Evolutionary conservation across 352 stramenopile genomes (phyloP).

Genomic region (Phytophthora multivora): DNA sequence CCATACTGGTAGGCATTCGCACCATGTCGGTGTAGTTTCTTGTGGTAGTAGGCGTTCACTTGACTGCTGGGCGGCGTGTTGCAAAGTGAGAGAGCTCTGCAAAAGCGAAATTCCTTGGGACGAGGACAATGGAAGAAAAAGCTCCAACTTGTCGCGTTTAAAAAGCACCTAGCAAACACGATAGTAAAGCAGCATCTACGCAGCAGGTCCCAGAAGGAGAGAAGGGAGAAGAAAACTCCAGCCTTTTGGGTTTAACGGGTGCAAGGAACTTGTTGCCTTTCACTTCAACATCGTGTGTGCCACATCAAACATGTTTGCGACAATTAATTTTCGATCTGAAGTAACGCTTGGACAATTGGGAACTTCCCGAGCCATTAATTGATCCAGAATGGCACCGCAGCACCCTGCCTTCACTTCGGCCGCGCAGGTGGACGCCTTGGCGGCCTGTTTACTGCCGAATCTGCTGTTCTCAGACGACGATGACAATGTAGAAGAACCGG

Average conservation of each 20-base stretch:
- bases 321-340: not conserved
- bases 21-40: constrained; percentile 9
- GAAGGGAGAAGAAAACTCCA: constrained; percentile 31
- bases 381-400: constrained; percentile 11
- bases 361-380: constrained; percentile 4
- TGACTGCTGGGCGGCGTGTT: constrained; percentile 13
- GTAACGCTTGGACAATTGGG: not conserved
- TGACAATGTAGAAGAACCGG: constrained; percentile 23
- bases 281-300: constrained; percentile 21
- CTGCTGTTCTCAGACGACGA: constrained; percentile 30
- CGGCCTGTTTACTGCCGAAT: constrained; percentile 33
- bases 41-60: not conserved
- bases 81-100: constrained; percentile 12
- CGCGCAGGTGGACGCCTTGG: constrained; percentile 56
- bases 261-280: constrained; percentile 11
- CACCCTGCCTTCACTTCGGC: constrained; percentile 32
- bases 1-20: constrained; percentile 34
- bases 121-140: constrained; percentile 1
- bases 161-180: not conserved
- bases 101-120: constrained; percentile 4
- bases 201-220: constrained; percentile 7
- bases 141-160: constrained; percentile 10
- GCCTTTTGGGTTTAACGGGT: not conserved
- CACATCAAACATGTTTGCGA: constrained; percentile 5
- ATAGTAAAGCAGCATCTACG: not conserved